Conservation (phyloP, 2,329 filamentous ascomycete genomes). For the Coniochaeta hoffmannii region DNA sequence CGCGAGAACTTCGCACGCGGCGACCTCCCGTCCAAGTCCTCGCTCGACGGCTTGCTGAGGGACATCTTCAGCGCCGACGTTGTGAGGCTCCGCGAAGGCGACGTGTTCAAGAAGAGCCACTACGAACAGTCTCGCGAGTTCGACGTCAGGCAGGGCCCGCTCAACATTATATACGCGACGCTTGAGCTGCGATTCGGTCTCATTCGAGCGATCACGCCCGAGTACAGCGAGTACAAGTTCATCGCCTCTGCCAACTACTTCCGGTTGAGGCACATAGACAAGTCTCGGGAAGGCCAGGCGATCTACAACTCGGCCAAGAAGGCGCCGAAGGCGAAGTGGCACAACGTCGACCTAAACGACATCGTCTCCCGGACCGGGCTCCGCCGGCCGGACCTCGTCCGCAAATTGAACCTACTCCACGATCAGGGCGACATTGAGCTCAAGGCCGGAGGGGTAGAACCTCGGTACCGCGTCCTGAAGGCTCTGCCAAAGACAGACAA, state of each 20-base stretch:
- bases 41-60: slow-evolving; percentile 37
- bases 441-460: slow-evolving; percentile 41
- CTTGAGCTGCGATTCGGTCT: slow-evolving; percentile 51
- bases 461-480: slow-evolving; percentile 44
- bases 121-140: slow-evolving; percentile 37
- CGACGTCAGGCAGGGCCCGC: slow-evolving; percentile 43
- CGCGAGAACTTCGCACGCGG: slow-evolving; percentile 53
- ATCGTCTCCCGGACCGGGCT: slow-evolving; percentile 24
- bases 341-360: slow-evolving; percentile 40
- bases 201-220: slow-evolving; percentile 47
- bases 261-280: slow-evolving; percentile 24
- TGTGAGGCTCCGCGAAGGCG: slow-evolving; percentile 24
- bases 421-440: slow-evolving; percentile 42
- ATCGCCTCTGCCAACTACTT: slow-evolving; percentile 26
- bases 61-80: slow-evolving; percentile 39
- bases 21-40: slow-evolving; percentile 46
- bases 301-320: slow-evolving; percentile 34
- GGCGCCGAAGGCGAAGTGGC: slow-evolving; percentile 23
- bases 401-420: slow-evolving; percentile 46
- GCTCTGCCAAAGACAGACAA: slow-evolving; percentile 32
- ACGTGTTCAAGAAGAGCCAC: slow-evolving; percentile 38
- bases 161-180: slow-evolving; percentile 50
- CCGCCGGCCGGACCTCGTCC: slow-evolving; percentile 39
- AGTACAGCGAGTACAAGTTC: slow-evolving; percentile 50
- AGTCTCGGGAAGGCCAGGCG: slow-evolving; percentile 31